A percentile compares a stretch with the other conserved stretches of the same genome.
phyloP scores from a whole-genome alignment of 257 asterid genomes.

The Striga asiatica region DNA sequence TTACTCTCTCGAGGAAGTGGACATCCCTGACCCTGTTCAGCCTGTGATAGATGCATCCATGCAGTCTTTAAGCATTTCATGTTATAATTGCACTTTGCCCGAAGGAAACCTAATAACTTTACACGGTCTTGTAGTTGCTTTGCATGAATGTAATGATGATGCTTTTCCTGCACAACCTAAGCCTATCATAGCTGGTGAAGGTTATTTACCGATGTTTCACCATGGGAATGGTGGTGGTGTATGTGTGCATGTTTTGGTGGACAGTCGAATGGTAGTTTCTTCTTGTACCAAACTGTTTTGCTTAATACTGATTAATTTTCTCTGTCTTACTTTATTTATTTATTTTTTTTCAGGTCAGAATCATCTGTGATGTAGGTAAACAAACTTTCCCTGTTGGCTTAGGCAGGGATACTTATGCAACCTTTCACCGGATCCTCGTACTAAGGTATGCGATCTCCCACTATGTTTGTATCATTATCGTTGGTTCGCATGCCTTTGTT shows the following conservation, averaged over 20 bases:
- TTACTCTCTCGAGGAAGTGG: conserved; percentile 25
- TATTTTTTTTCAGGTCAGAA: conserved; percentile 43
- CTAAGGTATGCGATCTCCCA: conserved; percentile 32
- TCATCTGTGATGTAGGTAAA: conserved; percentile 36
- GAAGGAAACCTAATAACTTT: conserved; percentile 58
- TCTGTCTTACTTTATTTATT: conserved; percentile 14
- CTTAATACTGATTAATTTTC: conserved; percentile 9
- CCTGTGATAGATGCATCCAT: conserved; percentile 11
- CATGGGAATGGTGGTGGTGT: conserved; percentile 27
- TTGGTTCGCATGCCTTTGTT: background rate
- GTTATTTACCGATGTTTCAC: conserved; percentile 25
- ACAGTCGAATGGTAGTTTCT: conserved; percentile 32
- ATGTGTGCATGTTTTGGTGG: conserved; percentile 57
- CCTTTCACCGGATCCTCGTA: conserved; percentile 69
- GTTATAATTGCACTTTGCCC: conserved; percentile 42
- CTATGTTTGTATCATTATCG: background rate
- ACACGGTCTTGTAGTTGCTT: conserved; percentile 46
- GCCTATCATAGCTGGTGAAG: conserved; percentile 13
- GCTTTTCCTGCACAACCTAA: conserved; percentile 26
- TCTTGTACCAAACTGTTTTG: conserved; percentile 8
- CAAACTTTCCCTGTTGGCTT: conserved; percentile 52
- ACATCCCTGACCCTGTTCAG: conserved; percentile 11
- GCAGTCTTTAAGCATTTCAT: conserved; percentile 28
- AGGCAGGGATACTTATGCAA: conserved; percentile 50
- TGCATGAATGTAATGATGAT: conserved; percentile 38